Conservation (phyloP, 2,329 filamentous ascomycete genomes). For the Colletotrichum theobromicola region DNA sequence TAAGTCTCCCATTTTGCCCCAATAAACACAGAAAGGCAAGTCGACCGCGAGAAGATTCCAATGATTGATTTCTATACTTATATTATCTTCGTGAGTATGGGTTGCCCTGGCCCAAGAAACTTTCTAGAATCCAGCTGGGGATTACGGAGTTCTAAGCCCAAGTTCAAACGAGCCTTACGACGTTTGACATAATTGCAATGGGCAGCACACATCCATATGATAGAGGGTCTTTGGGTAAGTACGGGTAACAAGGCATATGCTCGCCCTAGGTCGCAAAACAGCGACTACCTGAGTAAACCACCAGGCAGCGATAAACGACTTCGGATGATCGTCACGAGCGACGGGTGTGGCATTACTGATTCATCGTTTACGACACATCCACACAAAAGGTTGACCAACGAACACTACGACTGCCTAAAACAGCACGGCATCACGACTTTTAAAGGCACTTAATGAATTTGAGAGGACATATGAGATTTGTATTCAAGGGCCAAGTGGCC, state of each 20-base stretch:
- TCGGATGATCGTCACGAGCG: neutral
- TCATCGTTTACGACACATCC: too few species aligned
- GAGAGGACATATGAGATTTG: slow-evolving; percentile 5
- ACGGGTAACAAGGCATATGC: neutral
- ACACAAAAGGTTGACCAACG: too few species aligned
- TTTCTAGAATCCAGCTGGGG: neutral
- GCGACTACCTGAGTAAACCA: neutral
- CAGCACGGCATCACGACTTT: too few species aligned
- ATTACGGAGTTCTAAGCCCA: neutral
- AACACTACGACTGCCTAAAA: too few species aligned
- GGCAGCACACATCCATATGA: neutral
- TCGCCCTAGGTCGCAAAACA: rapidly evolving
- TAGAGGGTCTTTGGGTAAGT: neutral
- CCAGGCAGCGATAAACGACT: neutral
- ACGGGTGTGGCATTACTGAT: neutral
- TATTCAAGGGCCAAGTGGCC: slow-evolving; percentile 19
- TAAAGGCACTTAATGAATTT: too few species aligned
- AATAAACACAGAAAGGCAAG: neutral
- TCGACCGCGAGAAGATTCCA: neutral
- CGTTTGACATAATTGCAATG: neutral
- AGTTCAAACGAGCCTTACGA: neutral
- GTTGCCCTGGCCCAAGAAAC: neutral
- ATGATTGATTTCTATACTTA: neutral
- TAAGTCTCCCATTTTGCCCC: neutral
- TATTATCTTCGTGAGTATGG: neutral